A percentile compares a stretch with the other conserved stretches of the same genome.
Conservation (phyloP, 2,329 filamentous ascomycete genomes). For the Apiospora koreana region DNA sequence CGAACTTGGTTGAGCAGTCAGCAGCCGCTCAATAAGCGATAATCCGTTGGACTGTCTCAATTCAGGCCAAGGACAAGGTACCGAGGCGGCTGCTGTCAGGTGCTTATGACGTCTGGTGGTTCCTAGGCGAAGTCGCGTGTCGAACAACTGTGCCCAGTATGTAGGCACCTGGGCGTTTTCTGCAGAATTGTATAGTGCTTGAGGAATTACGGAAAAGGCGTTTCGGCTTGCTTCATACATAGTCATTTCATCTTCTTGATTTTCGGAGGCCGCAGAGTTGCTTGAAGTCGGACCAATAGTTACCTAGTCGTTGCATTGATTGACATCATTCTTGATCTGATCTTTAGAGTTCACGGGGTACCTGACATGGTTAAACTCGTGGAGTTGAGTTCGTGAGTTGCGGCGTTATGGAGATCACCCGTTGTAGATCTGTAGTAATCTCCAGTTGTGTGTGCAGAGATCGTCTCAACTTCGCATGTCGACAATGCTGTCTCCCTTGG, state of each 20-base stretch:
- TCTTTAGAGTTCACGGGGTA: background rate
- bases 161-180: slow-evolving; percentile 11
- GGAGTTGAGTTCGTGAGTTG: background rate
- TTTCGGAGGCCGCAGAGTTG: slow-evolving; percentile 1
- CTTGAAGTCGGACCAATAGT: background rate
- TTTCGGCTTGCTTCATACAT: slow-evolving; percentile 13
- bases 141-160: slow-evolving; percentile 1
- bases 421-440: background rate
- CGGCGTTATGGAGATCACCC: background rate
- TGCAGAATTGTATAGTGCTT: slow-evolving; percentile 17
- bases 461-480: background rate
- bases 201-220: slow-evolving; percentile 18
- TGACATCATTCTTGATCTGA: slow-evolving; percentile 11
- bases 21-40: background rate
- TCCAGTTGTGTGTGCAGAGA: background rate
- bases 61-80: background rate
- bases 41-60: background rate
- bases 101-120: background rate
- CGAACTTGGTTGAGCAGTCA: background rate
- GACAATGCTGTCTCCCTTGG: background rate
- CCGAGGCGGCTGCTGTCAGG: background rate
- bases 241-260: slow-evolving; percentile 8
- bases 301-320: slow-evolving; percentile 14
- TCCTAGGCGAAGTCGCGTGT: background rate
- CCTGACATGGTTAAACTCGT: background rate